Evolutionary conservation across 1,284 basidiomycete genomes (phyloP).

Genomic region (Cryptococcus maquisensis): DNA sequence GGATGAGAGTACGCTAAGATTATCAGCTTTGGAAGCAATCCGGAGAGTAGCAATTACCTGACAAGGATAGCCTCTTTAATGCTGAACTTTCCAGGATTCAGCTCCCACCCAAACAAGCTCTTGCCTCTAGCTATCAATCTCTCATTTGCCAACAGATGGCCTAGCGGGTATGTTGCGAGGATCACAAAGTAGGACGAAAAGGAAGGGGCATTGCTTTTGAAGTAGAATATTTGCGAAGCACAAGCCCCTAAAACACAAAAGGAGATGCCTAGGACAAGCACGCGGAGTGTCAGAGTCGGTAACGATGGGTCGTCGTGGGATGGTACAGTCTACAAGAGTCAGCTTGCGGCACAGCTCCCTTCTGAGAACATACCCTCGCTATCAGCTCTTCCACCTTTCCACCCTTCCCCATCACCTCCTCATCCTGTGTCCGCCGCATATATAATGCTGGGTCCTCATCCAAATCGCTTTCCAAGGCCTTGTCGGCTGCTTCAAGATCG

Average conservation of each 20-base stretch:
- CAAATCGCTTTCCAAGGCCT: slow-evolving; percentile 4
- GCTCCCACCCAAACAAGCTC: slow-evolving; percentile 37
- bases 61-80: slow-evolving; percentile 50
- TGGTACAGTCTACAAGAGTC: slow-evolving; percentile 48
- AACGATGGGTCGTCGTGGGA: slow-evolving; percentile 54
- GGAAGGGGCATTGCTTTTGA: slow-evolving; percentile 52
- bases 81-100: slow-evolving; percentile 54
- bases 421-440: slow-evolving; percentile 12
- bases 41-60: slow-evolving; percentile 20
- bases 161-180: slow-evolving; percentile 51
- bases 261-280: slow-evolving; percentile 52
- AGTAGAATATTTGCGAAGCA: slow-evolving; percentile 51
- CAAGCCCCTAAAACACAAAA: slow-evolving; percentile 56
- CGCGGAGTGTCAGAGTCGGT: slow-evolving; percentile 54
- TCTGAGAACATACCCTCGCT: slow-evolving; percentile 47
- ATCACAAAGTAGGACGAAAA: slow-evolving; percentile 57
- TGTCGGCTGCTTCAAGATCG: slow-evolving; percentile 3
- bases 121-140: slow-evolving; percentile 25
- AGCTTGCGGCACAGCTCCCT: not conserved
- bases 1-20: slow-evolving; percentile 49
- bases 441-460: slow-evolving; percentile 13
- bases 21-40: not conserved
- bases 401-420: slow-evolving; percentile 36
- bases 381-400: slow-evolving; percentile 37
- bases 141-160: slow-evolving; percentile 44